Conservation (phyloP, 2,329 filamentous ascomycete genomes). For the Paraconiothyrium sp. region DNA sequence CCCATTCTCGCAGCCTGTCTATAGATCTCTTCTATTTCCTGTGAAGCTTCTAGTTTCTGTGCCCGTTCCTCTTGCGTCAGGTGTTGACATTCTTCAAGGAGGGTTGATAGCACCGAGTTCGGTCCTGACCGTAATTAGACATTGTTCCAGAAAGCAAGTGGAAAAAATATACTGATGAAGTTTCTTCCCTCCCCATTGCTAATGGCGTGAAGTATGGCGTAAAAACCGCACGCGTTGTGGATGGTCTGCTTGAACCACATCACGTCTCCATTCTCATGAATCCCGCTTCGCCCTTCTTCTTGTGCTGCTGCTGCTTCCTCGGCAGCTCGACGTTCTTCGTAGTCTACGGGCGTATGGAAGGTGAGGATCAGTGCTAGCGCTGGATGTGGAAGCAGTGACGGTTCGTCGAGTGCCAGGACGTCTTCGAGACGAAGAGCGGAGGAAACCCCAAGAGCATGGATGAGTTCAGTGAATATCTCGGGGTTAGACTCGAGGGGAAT, state of each 20-base stretch:
- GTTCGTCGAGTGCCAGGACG: not conserved
- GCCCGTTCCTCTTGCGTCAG: not conserved
- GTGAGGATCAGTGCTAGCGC: slow-evolving; percentile 1
- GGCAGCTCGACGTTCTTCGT: not conserved
- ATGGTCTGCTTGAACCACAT: slow-evolving; percentile 77
- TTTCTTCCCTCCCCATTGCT: slow-evolving; percentile 75
- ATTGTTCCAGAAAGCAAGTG: not conserved
- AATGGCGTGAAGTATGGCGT: slow-evolving; percentile 84
- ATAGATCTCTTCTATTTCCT: slow-evolving; percentile 10
- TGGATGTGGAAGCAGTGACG: not conserved
- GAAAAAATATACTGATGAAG: not conserved
- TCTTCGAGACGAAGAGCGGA: not conserved
- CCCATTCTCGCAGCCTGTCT: slow-evolving; percentile 35
- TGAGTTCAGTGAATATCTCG: not conserved
- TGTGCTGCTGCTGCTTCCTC: not conserved
- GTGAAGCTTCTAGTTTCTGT: slow-evolving; percentile 17
- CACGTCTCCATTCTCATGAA: not conserved
- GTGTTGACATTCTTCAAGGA: not conserved
- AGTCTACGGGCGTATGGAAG: not conserved
- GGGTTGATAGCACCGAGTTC: not conserved
- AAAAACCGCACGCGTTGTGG: slow-evolving; percentile 89
- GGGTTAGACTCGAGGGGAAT: slow-evolving; percentile 1
- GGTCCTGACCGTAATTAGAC: too few species aligned
- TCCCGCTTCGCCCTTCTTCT: not conserved
- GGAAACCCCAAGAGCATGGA: not conserved